Evolutionary conservation across 768 basidiomycete genomes (phyloP).

Genomic region (Royoungia palumana): DNA sequence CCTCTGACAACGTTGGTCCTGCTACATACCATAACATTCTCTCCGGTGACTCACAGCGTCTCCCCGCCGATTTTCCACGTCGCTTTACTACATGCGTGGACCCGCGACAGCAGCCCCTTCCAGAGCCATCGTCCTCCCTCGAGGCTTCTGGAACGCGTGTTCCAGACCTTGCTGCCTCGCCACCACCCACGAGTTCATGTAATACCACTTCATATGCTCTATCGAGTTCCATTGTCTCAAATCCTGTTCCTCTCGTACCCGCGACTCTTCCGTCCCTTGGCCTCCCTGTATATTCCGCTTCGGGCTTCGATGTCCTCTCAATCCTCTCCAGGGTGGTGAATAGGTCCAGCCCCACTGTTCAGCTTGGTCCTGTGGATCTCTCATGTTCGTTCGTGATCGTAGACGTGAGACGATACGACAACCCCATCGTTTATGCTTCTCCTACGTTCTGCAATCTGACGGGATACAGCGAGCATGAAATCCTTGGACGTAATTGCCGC

Average conservation of each 20-base stretch:
- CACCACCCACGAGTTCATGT: conserved; percentile 4
- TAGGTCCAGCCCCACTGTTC: conserved; percentile 69
- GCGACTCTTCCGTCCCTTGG: conserved; percentile 31
- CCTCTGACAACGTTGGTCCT: neutral
- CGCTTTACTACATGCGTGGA: conserved; percentile 2
- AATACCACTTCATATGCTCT: conserved; percentile 2
- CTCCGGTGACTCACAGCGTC: neutral
- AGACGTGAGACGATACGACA: conserved; percentile 77
- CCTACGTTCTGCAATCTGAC: conserved; percentile 78
- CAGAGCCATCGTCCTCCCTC: conserved; percentile 2
- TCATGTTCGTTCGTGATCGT: conserved; percentile 90
- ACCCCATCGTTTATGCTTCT: conserved; percentile 88
- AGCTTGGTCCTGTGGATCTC: conserved; percentile 88
- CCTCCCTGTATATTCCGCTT: conserved; percentile 77
- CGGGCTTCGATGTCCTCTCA: conserved; percentile 87
- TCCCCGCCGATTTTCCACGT: neutral
- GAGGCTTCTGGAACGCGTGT: conserved; percentile 2
- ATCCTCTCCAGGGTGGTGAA: conserved; percentile 75
- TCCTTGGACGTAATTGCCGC: conserved; percentile 87
- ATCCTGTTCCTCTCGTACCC: neutral
- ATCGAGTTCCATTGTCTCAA: neutral
- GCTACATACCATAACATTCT: neutral
- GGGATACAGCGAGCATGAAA: conserved; percentile 69
- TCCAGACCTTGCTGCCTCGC: conserved; percentile 4
- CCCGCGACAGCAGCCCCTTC: conserved; percentile 5